phyloP scores from a whole-genome alignment of 257 asterid species.

The Fraxinus excelsior region DNA sequence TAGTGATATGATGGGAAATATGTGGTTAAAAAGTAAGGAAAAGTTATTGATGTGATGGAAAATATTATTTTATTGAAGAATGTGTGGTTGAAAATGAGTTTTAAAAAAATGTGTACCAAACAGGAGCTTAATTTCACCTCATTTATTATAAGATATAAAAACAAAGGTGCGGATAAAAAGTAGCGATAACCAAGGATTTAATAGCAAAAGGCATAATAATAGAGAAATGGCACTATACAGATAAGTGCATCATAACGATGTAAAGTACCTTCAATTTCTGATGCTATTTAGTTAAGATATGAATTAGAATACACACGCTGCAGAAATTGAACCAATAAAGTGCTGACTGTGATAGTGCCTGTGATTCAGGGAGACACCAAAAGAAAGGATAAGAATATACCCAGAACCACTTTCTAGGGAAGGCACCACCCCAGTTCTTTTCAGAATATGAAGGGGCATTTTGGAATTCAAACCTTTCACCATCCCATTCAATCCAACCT shows the following conservation, averaged over 20 bases:
- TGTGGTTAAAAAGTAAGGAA: too few species aligned
- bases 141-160: not conserved
- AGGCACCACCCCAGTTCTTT: constrained; percentile 96
- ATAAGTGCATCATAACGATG: not conserved
- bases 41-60: too few species aligned
- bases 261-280: not conserved
- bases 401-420: constrained; percentile 99
- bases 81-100: too few species aligned
- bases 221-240: not conserved
- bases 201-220: not conserved
- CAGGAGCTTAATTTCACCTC: not conserved
- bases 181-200: not conserved
- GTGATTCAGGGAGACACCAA: not conserved
- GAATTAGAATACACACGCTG: not conserved
- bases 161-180: not conserved
- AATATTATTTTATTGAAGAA: too few species aligned
- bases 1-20: too few species aligned
- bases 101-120: too few species aligned
- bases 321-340: constrained; percentile 4
- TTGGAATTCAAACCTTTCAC: constrained; percentile 74
- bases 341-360: not conserved
- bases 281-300: not conserved
- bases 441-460: constrained; percentile 96
- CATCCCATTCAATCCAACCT: constrained; percentile 99
- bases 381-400: constrained; percentile 36